Percentiles rank a stretch among this genome's conserved stretches.
Conservation (phyloP, 2,329 filamentous ascomycete species). For the Claviceps monticola region DNA sequence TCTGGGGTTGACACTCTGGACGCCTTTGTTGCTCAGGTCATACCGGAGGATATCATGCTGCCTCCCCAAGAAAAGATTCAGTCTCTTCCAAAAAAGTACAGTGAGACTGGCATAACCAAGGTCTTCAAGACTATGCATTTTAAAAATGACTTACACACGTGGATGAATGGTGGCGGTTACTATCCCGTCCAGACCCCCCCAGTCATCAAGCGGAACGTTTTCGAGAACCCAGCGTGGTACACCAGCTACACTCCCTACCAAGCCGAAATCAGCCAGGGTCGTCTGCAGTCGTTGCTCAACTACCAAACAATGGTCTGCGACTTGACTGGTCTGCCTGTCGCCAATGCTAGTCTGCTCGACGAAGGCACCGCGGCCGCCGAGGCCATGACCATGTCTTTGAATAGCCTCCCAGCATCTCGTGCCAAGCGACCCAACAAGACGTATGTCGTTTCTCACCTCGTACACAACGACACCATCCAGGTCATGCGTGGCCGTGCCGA, state of each 20-base stretch:
- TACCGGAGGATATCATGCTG: slow-evolving; percentile 61
- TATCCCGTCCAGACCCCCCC: slow-evolving; percentile 74
- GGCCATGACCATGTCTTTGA: slow-evolving; percentile 87
- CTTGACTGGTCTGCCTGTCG: slow-evolving; percentile 71
- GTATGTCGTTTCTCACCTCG: slow-evolving; percentile 68
- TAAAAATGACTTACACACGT: slow-evolving; percentile 33
- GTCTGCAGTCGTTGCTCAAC: slow-evolving; percentile 83
- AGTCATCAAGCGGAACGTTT: slow-evolving; percentile 82
- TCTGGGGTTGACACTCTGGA: slow-evolving; percentile 63
- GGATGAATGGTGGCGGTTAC: slow-evolving; percentile 79
- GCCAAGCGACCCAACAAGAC: slow-evolving; percentile 65
- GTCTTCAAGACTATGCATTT: slow-evolving; percentile 24
- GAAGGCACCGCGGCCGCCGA: slow-evolving; percentile 88
- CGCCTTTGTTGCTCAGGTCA: slow-evolving; percentile 70
- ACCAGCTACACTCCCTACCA: slow-evolving; percentile 97
- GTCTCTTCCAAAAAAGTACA: slow-evolving; percentile 39
- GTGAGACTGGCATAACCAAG: slow-evolving; percentile 11
- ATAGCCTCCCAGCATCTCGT: slow-evolving; percentile 54
- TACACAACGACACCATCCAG: slow-evolving; percentile 74
- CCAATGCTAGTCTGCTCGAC: slow-evolving; percentile 83
- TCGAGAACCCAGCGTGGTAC: slow-evolving; percentile 94
- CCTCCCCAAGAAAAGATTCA: slow-evolving; percentile 18
- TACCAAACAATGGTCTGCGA: slow-evolving; percentile 90
- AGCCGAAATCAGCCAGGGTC: slow-evolving; percentile 90
- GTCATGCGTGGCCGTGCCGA: slow-evolving; percentile 76